Percentiles rank a stretch among this genome's conserved stretches.
These are phyloP conservation scores for Coix lacrymajobi DNA, from an alignment of 176 grass and related monocot genomes.

Conservation along the genomic window DNA sequence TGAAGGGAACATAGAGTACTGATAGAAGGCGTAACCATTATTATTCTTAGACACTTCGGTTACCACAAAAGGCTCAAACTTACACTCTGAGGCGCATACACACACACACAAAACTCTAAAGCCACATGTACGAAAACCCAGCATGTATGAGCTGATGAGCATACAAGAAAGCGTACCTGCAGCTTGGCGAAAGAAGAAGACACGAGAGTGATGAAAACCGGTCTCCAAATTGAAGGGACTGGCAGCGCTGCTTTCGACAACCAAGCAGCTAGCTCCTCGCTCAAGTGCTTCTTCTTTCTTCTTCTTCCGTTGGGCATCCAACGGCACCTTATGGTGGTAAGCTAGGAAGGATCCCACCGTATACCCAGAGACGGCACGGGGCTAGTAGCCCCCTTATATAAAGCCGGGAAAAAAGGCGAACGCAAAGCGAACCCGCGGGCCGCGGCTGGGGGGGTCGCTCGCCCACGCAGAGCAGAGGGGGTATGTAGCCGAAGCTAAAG, in stretches of 20 bases:
- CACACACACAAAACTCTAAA: too few species aligned
- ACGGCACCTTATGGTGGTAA: not conserved
- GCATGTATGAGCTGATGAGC: not conserved
- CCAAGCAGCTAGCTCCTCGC: not conserved
- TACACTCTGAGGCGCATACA: too few species aligned
- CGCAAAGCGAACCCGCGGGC: not conserved
- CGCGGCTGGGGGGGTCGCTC: not conserved
- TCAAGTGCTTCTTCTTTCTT: not conserved
- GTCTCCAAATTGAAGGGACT: not conserved
- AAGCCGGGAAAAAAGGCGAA: conserved; percentile 10
- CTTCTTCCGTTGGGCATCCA: not conserved
- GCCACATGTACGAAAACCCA: not conserved
- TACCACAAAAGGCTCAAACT: too few species aligned
- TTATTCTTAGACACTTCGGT: too few species aligned
- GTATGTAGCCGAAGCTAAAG: not conserved
- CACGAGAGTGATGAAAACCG: not conserved
- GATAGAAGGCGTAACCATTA: too few species aligned
- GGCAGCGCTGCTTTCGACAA: not conserved
- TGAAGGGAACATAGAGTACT: too few species aligned
- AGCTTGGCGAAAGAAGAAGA: not conserved
- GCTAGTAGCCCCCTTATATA: conserved; percentile 30
- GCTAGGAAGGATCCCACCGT: not conserved
- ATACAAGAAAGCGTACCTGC: not conserved
- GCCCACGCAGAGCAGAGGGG: not conserved
- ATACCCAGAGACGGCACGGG: not conserved